Conservation (phyloP, 1,139 yeast genomes). For the Torulaspora pretoriensis region DNA sequence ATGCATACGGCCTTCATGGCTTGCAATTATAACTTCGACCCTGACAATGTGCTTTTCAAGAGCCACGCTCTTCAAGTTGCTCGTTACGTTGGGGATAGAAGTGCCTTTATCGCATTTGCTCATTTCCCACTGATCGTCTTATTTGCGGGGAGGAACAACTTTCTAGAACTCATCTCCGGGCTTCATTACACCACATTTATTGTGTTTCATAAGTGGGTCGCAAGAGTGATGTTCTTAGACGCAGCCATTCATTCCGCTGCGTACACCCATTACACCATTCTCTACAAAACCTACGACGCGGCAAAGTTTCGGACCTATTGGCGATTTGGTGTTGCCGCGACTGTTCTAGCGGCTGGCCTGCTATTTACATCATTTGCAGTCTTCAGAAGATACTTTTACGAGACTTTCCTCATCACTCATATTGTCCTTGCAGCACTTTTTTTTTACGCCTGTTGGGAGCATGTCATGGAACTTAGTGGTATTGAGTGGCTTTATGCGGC, state of each 20-base stretch:
- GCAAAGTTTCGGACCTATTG: conserved; percentile 22
- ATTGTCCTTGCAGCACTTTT: conserved; percentile 54
- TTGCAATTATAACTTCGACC: conserved; percentile 39
- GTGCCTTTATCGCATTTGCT: conserved; percentile 48
- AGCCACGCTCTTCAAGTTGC: conserved; percentile 42
- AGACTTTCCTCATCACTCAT: conserved; percentile 57
- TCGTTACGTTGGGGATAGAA: conserved; percentile 43
- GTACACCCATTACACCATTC: conserved; percentile 39
- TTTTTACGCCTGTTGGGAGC: conserved; percentile 58
- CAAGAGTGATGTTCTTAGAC: conserved; percentile 42
- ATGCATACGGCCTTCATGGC: conserved; percentile 44
- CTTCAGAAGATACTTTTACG: conserved; percentile 58
- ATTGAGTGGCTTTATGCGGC: conserved; percentile 48
- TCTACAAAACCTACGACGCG: conserved; percentile 11
- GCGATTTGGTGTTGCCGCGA: conserved; percentile 55
- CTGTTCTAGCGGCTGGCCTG: conserved; percentile 49
- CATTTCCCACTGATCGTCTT: conserved; percentile 49
- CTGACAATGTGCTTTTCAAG: conserved; percentile 42
- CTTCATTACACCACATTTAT: conserved; percentile 59
- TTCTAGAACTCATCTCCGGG: conserved; percentile 58
- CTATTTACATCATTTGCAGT: conserved; percentile 41
- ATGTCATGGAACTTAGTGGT: conserved; percentile 46
- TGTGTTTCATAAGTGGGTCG: conserved; percentile 61
- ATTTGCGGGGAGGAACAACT: conserved; percentile 61
- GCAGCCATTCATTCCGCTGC: conserved; percentile 46